phyloP scores from a whole-genome alignment of 441 rosid genomes.

The Corymbia citriodora region DNA sequence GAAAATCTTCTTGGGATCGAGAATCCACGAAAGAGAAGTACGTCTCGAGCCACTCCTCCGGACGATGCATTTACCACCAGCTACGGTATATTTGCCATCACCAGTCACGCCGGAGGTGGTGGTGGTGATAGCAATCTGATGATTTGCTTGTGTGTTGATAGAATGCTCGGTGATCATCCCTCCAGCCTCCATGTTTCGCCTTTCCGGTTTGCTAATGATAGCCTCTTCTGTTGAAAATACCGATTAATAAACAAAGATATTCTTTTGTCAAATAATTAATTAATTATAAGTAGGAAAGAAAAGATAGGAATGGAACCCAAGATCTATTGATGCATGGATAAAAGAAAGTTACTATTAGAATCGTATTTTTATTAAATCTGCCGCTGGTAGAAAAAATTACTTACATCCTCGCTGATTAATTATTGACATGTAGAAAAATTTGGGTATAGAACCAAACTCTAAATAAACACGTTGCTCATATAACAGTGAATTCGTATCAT shows the following conservation, averaged over 20 bases:
- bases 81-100: constrained; percentile 31
- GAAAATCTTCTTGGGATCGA: constrained; percentile 84
- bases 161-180: constrained; percentile 26
- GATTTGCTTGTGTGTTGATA: constrained; percentile 34
- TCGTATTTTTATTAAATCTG: not conserved
- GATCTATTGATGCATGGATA: not conserved
- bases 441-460: not conserved
- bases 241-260: not conserved
- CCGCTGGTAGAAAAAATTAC: not conserved
- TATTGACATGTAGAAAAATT: not conserved
- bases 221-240: not conserved
- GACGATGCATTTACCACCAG: not conserved
- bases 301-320: not conserved
- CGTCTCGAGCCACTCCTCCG: constrained; percentile 66
- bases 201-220: constrained; percentile 37
- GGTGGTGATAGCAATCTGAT: constrained; percentile 63
- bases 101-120: constrained; percentile 24
- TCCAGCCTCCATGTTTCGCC: constrained; percentile 9
- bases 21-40: constrained; percentile 38
- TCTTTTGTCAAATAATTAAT: not conserved
- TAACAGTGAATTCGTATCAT: not conserved
- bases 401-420: not conserved
- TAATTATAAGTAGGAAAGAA: not conserved
- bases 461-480: not conserved
- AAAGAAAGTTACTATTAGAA: not conserved